These are phyloP conservation scores for Oryza meridionalis DNA, from an alignment of 176 grass and related monocot species.

Conservation along the genomic window DNA sequence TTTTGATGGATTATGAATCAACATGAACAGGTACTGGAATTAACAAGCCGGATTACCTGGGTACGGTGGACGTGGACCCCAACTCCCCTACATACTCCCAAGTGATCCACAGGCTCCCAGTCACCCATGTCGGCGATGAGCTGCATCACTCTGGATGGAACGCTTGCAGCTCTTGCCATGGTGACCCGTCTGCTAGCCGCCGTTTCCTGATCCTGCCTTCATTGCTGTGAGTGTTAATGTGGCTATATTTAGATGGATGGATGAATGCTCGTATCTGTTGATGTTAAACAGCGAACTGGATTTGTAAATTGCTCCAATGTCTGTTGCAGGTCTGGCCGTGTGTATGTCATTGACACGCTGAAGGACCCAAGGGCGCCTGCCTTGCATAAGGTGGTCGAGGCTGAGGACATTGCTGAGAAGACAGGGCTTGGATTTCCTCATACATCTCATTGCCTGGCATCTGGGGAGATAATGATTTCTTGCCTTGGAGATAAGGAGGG, in stretches of 20 bases:
- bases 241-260: background rate
- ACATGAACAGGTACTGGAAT: slow-evolving; percentile 76
- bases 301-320: background rate
- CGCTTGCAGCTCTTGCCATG: slow-evolving; percentile 92
- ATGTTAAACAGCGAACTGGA: background rate
- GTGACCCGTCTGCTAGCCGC: slow-evolving; percentile 57
- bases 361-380: slow-evolving; percentile 72
- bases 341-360: slow-evolving; percentile 74
- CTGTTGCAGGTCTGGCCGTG: slow-evolving; percentile 64
- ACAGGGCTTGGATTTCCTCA: slow-evolving; percentile 92
- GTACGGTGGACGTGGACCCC: slow-evolving; percentile 79
- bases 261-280: background rate
- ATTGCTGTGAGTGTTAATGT: slow-evolving; percentile 60
- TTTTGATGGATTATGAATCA: background rate
- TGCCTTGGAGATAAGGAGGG: slow-evolving; percentile 91
- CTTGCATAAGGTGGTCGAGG: slow-evolving; percentile 88
- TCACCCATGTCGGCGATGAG: slow-evolving; percentile 74
- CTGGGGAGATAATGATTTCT: slow-evolving; percentile 90
- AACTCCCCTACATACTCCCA: slow-evolving; percentile 79
- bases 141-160: slow-evolving; percentile 97
- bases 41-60: slow-evolving; percentile 85
- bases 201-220: slow-evolving; percentile 86
- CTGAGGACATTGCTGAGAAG: slow-evolving; percentile 78
- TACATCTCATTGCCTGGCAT: slow-evolving; percentile 92
- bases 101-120: slow-evolving; percentile 83